Percentiles rank a stretch among this genome's conserved stretches.
Evolutionary conservation across 1,139 yeast genomes (phyloP).

Genomic region (Pichia sp.): DNA sequence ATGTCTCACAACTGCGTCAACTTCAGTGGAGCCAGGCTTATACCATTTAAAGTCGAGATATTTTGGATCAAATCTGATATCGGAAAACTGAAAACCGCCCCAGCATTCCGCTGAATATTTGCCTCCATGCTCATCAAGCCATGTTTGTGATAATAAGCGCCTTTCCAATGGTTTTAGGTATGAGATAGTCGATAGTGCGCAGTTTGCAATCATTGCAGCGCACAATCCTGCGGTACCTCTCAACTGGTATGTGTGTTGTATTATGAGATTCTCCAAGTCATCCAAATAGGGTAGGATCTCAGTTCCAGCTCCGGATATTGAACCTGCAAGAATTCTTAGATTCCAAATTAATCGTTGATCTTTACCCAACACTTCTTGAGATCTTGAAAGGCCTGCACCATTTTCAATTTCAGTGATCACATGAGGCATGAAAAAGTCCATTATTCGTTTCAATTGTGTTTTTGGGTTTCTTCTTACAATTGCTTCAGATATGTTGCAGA

Average conservation of each 20-base stretch:
- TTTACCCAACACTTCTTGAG: slow-evolving; percentile 60
- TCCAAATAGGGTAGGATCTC: slow-evolving; percentile 42
- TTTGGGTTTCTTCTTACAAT: slow-evolving; percentile 59
- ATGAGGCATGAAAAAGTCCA: slow-evolving; percentile 44
- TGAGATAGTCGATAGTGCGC: slow-evolving; percentile 60
- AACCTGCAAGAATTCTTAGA: slow-evolving; percentile 64
- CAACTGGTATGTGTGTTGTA: slow-evolving; percentile 51
- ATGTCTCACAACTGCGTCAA: slow-evolving; percentile 57
- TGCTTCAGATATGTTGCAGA: slow-evolving; percentile 67
- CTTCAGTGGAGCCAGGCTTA: slow-evolving; percentile 54
- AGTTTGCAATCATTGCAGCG: slow-evolving; percentile 39
- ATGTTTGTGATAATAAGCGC: slow-evolving; percentile 45
- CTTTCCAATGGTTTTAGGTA: slow-evolving; percentile 54
- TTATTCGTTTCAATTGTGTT: slow-evolving; percentile 43
- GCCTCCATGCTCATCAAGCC: slow-evolving; percentile 29
- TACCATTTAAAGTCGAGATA: slow-evolving; percentile 70
- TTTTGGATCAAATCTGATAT: slow-evolving; percentile 39
- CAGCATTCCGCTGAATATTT: slow-evolving; percentile 51
- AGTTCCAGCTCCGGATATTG: slow-evolving; percentile 63
- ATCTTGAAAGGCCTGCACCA: slow-evolving; percentile 74
- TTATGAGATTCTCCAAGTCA: slow-evolving; percentile 49
- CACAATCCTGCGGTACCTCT: slow-evolving; percentile 50
- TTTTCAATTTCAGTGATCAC: slow-evolving; percentile 71
- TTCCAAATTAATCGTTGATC: slow-evolving; percentile 78
- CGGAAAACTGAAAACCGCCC: slow-evolving; percentile 67